These are phyloP conservation scores for Plenodomus tracheiphilus DNA, from an alignment of 2,329 filamentous ascomycete genomes.

Conservation along the genomic window DNA sequence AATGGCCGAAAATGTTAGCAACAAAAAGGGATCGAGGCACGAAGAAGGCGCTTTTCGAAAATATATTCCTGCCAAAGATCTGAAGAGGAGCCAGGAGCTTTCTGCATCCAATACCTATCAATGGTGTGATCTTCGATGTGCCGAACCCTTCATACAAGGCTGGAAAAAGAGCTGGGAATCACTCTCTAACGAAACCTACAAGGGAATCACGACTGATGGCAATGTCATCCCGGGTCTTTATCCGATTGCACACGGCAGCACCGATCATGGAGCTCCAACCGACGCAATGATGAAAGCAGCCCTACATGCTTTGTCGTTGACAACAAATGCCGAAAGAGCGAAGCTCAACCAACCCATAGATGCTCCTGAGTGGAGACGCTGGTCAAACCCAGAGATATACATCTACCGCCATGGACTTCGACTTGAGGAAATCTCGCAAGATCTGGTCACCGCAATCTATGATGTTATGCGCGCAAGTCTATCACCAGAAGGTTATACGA, in stretches of 20 bases:
- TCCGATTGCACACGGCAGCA: not conserved
- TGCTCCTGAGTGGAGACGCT: conserved; percentile 68
- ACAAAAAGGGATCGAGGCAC: too few relatives aligned
- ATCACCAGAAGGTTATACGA: conserved; percentile 69
- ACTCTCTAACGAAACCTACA: conserved; percentile 62
- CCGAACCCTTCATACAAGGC: not conserved
- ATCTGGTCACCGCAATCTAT: conserved; percentile 63
- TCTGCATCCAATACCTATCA: conserved; percentile 1
- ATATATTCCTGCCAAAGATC: not conserved
- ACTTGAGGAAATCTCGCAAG: conserved; percentile 57
- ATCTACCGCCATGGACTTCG: conserved; percentile 68
- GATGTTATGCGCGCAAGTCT: conserved; percentile 50
- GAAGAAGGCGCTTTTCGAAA: not conserved
- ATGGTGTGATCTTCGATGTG: not conserved
- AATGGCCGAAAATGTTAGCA: too few relatives aligned
- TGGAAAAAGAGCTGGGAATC: not conserved
- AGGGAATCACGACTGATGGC: conserved; percentile 70
- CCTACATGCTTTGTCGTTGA: conserved; percentile 44
- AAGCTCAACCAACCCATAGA: conserved; percentile 51
- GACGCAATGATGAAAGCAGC: conserved; percentile 56
- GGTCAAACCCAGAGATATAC: conserved; percentile 72
- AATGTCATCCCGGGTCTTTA: conserved; percentile 22
- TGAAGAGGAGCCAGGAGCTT: not conserved
- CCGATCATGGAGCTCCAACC: conserved; percentile 66
- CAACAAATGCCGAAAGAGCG: not conserved